Base-by-base conservation (phyloP, 1,284 basidiomycete species). In the Coniophora puteana region DNA sequence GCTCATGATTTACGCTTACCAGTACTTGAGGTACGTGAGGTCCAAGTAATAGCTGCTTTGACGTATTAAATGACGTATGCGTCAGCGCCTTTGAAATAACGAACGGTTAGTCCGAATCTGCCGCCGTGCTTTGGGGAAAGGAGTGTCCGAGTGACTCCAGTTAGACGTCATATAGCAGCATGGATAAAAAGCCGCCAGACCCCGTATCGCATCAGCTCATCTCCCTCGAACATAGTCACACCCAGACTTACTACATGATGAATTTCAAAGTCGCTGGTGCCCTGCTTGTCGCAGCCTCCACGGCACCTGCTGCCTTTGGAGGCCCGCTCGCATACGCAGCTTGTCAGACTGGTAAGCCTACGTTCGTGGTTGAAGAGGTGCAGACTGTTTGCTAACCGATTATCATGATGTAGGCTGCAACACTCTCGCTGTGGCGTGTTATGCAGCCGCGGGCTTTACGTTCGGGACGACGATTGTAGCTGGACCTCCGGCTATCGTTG, bases 341-440 rank as follows among this genome's bases (percentile, higher is more conserved):
- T 6, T 72, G 69, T 47, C 69, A 70, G 47, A 69, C 68, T 4
- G 69, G 69, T 68, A 37, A 24, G 62, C 38, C 26, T 12, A 21
- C 13, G n/a, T n/a, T n/a, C n/a, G n/a, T n/a, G n/a, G n/a, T n/a
- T n/a, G n/a, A n/a, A n/a, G n/a, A n/a, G n/a, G n/a, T n/a, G n/a
- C 31, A 33, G 10, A 8, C 8, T 33, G 10, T 11, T 8, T 17
- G 10, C n/a, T 27, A n/a, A n/a, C n/a, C n/a, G n/a, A n/a, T 11
- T 22, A 8, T 5, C 11, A 1, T 25, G n/a, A n/a, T 28, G 1
- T 43, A 76, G 74, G 72, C 1, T 78, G 75, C 47, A 76, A 76
- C 52, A 46, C 54, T 14, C 46, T 73, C 14, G 71, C 59, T 3
- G 70, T 72, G 3, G 68, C 72, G 1, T 78, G 74, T 55, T 77